Evolutionary conservation across 495 filamentous ascomycete genomes (phyloP).

Genomic region (Podospora sp.): DNA sequence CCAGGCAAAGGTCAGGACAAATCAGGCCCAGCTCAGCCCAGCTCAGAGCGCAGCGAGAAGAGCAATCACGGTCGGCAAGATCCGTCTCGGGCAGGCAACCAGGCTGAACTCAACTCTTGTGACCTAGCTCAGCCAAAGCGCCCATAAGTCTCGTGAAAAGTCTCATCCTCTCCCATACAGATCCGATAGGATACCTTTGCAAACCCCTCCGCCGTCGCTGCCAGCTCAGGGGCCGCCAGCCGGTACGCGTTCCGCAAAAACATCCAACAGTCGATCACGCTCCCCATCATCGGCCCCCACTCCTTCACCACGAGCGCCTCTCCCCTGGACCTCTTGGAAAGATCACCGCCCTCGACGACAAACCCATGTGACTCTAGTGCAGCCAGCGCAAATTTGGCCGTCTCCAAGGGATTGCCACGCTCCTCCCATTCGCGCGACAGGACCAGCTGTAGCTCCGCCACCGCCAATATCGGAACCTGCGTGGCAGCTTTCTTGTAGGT

Average conservation of each 20-base stretch:
- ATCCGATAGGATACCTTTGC: conserved; percentile 44
- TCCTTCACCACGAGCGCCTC: conserved; percentile 38
- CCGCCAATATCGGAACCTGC: conserved; percentile 36
- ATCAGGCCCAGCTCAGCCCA: no score
- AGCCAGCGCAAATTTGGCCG: conserved; percentile 26
- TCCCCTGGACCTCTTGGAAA: not conserved
- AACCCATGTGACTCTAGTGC: conserved; percentile 46
- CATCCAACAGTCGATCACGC: conserved; percentile 42
- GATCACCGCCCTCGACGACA: conserved; percentile 40
- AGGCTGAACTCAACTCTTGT: no score
- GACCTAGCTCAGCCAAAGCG: no score
- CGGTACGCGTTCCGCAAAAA: conserved; percentile 36
- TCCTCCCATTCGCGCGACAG: conserved; percentile 27
- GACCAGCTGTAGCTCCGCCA: conserved; percentile 35
- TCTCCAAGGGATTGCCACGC: conserved; percentile 31
- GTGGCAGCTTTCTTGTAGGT: conserved; percentile 37
- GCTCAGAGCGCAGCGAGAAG: no score
- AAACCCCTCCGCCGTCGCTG: conserved; percentile 36
- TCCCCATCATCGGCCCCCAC: conserved; percentile 45
- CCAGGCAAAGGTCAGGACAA: no score
- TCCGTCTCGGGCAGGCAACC: no score
- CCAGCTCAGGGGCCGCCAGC: conserved; percentile 33
- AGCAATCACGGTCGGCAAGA: no score
- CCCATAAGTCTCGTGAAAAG: conserved; percentile 30
- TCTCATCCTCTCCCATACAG: conserved; percentile 47